Conservation (phyloP, 2,329 filamentous ascomycete genomes). For the Aciculosporium take region DNA sequence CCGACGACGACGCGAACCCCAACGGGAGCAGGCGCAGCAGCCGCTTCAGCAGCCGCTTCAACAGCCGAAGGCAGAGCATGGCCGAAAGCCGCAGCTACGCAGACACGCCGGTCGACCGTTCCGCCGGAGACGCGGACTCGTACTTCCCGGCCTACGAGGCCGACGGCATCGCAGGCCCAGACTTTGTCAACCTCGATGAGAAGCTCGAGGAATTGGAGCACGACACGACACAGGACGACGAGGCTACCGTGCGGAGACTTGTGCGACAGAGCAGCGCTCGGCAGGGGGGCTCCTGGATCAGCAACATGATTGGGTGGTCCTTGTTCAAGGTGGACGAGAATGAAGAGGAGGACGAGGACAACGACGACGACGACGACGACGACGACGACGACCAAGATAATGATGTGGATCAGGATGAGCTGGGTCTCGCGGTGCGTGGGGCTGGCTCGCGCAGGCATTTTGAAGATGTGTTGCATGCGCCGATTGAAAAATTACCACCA, state of each 20-base stretch:
- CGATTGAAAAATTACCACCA: conserved; percentile 32
- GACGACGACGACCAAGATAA: conserved; percentile 14
- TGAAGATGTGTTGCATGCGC: conserved; percentile 25
- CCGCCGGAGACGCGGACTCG: conserved; percentile 23
- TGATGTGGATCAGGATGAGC: conserved; percentile 12
- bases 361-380: conserved; percentile 20
- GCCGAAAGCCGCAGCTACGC: conserved; percentile 23
- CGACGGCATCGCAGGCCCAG: conserved; percentile 35
- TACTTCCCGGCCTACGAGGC: conserved; percentile 26
- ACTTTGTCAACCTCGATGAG: conserved; percentile 50
- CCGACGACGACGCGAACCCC: conserved; percentile 23
- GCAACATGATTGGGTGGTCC: conserved; percentile 43
- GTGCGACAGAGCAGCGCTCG: conserved; percentile 38
- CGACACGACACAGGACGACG: conserved; percentile 39
- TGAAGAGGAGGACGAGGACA: conserved; percentile 34
- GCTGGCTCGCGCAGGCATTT: conserved; percentile 23
- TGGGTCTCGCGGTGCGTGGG: conserved; percentile 16
- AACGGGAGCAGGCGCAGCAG: conserved; percentile 34
- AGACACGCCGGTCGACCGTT: conserved; percentile 29
- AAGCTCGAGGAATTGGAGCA: conserved; percentile 39
- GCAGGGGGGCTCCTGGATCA: conserved; percentile 44
- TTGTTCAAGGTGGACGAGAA: conserved; percentile 49
- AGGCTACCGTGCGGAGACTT: conserved; percentile 42
- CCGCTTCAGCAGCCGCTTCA: conserved; percentile 33
- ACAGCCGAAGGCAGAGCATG: conserved; percentile 27